Percentiles rank a stretch among this genome's conserved stretches.
These are phyloP conservation scores for Zygosaccharomyces sapae DNA, from an alignment of 1,139 yeast species.

Conservation along the genomic window DNA sequence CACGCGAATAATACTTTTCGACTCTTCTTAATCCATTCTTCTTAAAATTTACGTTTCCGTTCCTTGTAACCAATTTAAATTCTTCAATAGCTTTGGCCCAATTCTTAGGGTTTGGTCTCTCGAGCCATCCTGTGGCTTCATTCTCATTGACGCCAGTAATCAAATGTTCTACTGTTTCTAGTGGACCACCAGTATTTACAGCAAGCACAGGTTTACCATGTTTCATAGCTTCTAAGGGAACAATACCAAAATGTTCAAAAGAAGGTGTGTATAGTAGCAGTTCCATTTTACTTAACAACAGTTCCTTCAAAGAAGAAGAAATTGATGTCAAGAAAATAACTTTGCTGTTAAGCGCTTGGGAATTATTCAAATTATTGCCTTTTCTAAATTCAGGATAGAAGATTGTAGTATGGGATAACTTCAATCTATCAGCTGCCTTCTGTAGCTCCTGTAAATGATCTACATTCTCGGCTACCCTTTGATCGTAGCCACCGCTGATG, in stretches of 20 bases:
- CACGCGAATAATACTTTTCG: conserved; percentile 52
- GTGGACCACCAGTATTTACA: conserved; percentile 86
- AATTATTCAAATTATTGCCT: conserved; percentile 35
- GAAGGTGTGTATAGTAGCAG: conserved; percentile 82
- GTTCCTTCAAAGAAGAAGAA: conserved; percentile 59
- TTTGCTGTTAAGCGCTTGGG: conserved; percentile 32
- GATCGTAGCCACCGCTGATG: conserved; percentile 91
- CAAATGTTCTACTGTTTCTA: conserved; percentile 64
- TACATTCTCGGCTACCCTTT: conserved; percentile 69
- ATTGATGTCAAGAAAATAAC: conserved; percentile 81
- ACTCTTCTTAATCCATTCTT: conserved; percentile 54
- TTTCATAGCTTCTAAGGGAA: conserved; percentile 92
- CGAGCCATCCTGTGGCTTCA: conserved; percentile 76
- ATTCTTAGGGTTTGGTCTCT: conserved; percentile 47
- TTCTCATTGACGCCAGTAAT: conserved; percentile 38
- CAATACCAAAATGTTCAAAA: conserved; percentile 94
- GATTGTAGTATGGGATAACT: conserved; percentile 47
- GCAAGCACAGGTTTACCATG: conserved; percentile 81
- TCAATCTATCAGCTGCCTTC: conserved; percentile 44
- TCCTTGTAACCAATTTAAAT: conserved; percentile 37
- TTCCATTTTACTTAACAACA: conserved; percentile 54
- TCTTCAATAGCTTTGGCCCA: conserved; percentile 63
- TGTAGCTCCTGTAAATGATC: conserved; percentile 62
- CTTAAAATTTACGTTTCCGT: conserved; percentile 40
- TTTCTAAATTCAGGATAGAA: conserved; percentile 40